A percentile compares a stretch with the other conserved stretches of the same genome.
Conservation (phyloP, 2,329 filamentous ascomycete genomes). For the Aspergillus sp. region DNA sequence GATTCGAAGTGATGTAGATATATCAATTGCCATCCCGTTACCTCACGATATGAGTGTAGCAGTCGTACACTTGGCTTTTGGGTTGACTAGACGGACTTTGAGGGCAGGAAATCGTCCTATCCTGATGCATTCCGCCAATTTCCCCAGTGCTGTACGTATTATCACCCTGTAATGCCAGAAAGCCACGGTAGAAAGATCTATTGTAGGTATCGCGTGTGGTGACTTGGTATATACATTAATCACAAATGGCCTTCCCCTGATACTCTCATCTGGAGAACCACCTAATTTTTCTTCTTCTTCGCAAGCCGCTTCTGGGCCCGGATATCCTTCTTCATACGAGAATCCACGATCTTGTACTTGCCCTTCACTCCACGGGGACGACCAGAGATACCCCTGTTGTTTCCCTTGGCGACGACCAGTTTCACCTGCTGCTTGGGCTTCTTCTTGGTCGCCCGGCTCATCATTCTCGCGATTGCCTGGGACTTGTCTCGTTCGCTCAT, state of each 20-base stretch:
- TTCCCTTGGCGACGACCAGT: slow-evolving; percentile 82
- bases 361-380: slow-evolving; percentile 91
- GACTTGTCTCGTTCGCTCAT: slow-evolving; percentile 97
- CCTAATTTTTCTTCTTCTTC: slow-evolving; percentile 66
- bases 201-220: slow-evolving; percentile 1
- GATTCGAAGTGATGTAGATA: too few relatives aligned
- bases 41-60: too few relatives aligned
- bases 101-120: too few relatives aligned
- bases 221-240: slow-evolving; percentile 19
- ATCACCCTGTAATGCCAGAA: too few relatives aligned
- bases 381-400: slow-evolving; percentile 81
- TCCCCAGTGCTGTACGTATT: too few relatives aligned
- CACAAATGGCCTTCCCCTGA: slow-evolving; percentile 11
- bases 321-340: slow-evolving; percentile 94
- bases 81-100: too few relatives aligned
- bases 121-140: too few relatives aligned
- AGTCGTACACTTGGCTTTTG: too few relatives aligned
- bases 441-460: slow-evolving; percentile 79
- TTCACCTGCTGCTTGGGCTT: slow-evolving; percentile 81
- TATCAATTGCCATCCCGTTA: too few relatives aligned
- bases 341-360: slow-evolving; percentile 95
- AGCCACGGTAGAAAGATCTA: too few relatives aligned
- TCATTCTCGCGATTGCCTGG: slow-evolving; percentile 74
- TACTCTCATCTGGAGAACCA: slow-evolving; percentile 11
- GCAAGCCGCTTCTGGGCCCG: slow-evolving; percentile 77